phyloP scores from a whole-genome alignment of 2,329 filamentous ascomycete species.

The Chalara sp. region DNA sequence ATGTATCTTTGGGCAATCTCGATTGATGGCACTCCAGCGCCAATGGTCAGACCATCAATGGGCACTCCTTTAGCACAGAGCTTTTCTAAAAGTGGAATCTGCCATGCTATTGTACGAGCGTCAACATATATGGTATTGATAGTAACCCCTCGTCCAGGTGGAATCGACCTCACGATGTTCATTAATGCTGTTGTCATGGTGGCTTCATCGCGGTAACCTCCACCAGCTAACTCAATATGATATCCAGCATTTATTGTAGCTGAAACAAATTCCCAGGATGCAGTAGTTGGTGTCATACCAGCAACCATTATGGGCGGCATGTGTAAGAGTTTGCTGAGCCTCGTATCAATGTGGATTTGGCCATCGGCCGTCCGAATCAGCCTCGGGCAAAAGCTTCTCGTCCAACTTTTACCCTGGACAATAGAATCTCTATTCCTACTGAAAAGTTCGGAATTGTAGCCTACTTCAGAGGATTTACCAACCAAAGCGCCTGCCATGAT shows the following conservation, averaged over 20 bases:
- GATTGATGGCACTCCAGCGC: slow-evolving; percentile 83
- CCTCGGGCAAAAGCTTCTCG: slow-evolving; percentile 18
- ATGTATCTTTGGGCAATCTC: slow-evolving; percentile 90
- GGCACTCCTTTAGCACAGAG: slow-evolving; percentile 75
- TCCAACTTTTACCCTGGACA: slow-evolving; percentile 44
- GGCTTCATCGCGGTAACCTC: slow-evolving; percentile 76
- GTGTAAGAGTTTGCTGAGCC: slow-evolving; percentile 80
- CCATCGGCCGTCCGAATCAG: neutral
- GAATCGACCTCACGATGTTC: slow-evolving; percentile 76
- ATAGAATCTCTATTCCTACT: slow-evolving; percentile 21
- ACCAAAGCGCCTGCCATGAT: slow-evolving; percentile 15
- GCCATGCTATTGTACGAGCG: slow-evolving; percentile 80
- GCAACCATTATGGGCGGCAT: slow-evolving; percentile 79
- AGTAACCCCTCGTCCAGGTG: slow-evolving; percentile 77
- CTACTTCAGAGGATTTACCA: neutral
- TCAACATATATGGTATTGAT: slow-evolving; percentile 87
- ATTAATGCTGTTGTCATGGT: slow-evolving; percentile 71
- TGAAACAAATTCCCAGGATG: slow-evolving; percentile 81
- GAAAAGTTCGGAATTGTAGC: slow-evolving; percentile 16
- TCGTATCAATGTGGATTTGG: slow-evolving; percentile 63
- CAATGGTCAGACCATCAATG: slow-evolving; percentile 83
- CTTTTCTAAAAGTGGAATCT: slow-evolving; percentile 72
- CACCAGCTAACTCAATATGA: slow-evolving; percentile 79
- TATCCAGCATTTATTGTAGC: slow-evolving; percentile 94
- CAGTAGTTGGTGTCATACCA: slow-evolving; percentile 84